Base-by-base conservation (phyloP, 257 asterid species). In the Solanum raphanifolium region DNA sequence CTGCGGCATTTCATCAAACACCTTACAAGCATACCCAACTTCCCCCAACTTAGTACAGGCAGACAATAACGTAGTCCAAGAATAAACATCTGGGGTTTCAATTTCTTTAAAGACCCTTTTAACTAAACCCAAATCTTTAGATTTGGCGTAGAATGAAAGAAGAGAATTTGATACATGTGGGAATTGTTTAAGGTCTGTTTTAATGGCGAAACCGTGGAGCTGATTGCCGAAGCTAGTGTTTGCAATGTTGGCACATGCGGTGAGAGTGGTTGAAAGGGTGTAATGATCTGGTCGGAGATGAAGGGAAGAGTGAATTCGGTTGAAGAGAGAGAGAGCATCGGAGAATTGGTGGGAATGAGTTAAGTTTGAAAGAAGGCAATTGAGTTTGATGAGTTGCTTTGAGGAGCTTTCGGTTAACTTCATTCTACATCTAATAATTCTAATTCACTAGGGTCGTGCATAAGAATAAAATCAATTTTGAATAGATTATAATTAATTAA, bases 11-110 rank as follows among this genome's bases (percentile, higher is more conserved):
- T 89, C 69, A 87, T 93, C 98, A 72, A 96, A 95, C 92, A 94
- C 18, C 23, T 75, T 41, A 15, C 92, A 89, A 1, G 98, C 97
- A 90, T 92, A 89, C 31, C 55, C 93, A 75, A 95, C 71, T 31
- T 94, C 98, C 2, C 99, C 99, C 1, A 94, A 92, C 88, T 95
- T 96, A 0, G 85, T 66, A n/a, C 94, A 94, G 1, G 98, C 98
- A 2, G 98, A 95, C 62, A 95, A 46, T 90, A 95, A 87, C 0
- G 98, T 91, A 9, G 98, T 95, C 88, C 92, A 91, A 10, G 98
- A 96, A 89, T 95, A 96, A 41, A 90, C 95, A 92, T 96, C 98
- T 18, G 99, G 97, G 39, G 81, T 41, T 9, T 84, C 74, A 74
- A 93, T 94, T 73, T 95, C 98, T 58, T 32, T 83, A 76, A 92